Evolutionary conservation across 176 grass and related monocot species (phyloP), one percentile per base, ranked within the genome.

Genomic region (Rhynchospora pubera): DNA sequence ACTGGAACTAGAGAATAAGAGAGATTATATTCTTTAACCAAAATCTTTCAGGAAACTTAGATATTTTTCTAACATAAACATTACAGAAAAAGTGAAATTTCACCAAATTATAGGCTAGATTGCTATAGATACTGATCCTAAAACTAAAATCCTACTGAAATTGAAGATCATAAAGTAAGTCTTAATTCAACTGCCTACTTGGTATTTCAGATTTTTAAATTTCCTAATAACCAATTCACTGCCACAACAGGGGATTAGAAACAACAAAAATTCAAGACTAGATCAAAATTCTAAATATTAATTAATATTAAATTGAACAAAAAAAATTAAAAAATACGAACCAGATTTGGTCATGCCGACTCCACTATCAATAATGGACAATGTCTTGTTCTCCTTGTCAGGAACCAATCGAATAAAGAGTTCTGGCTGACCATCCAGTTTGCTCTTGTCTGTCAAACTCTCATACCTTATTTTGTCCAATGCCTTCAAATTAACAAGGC

Each of bases 371-470:
- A 86, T 86, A 11, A 86, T 86, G 84, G 84, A 71, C 8, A 86
- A 46, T 16, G 76, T 86, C 47, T 86, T 86, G 65, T 51, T 73
- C 2, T 76, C 77, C 77, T 86, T 86, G 65, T 86, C 85, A 21
- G 78, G 85, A 9, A 86, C 85, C 28, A 86, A n/a, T 1, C 78
- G 85, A n/a, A 86, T 86, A 63, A 86, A 86, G 26, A 82, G 85
- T 78, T 86, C 85, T n/a, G 85, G 85, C 79, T 87, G 85, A 34
- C 18, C 79, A 26, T 87, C 85, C 65, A 87, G 56, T 42, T 82
- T 83, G 65, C 85, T 87, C 79, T 87, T 87, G 85, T 87, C 85
- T 23, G 85, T 87, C 8, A 87, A 34, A 56, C 85, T 76, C 85
- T 87, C 85, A 7, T 82, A 87, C 50, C 85, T 63, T 42, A 87